Evolutionary conservation across 2,329 filamentous ascomycete genomes (phyloP).

Genomic region (Arthrobotrys iridis): DNA sequence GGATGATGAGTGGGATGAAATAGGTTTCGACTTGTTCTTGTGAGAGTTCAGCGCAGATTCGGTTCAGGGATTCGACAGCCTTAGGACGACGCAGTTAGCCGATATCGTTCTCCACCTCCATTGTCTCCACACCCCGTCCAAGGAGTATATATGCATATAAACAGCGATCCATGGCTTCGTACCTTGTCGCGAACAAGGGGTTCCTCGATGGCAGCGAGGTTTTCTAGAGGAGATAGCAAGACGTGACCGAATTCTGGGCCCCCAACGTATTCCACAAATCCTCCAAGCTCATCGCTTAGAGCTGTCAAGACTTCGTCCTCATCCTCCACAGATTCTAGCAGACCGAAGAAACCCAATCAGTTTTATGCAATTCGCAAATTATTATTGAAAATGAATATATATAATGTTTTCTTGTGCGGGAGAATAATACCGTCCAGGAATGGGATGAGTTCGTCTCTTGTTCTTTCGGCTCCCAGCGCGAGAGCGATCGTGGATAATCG

Average conservation of each 20-base stretch:
- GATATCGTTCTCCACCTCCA: neutral
- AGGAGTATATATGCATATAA: conserved; percentile 4
- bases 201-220: conserved; percentile 97
- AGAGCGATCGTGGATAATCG: conserved; percentile 97
- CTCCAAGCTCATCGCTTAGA: conserved; percentile 93
- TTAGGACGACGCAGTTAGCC: conserved; percentile 61
- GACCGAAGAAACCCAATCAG: neutral
- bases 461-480: conserved; percentile 92
- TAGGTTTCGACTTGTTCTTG: conserved; percentile 93
- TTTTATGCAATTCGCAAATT: conserved; percentile 12
- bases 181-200: conserved; percentile 98
- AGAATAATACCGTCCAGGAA: conserved; percentile 93
- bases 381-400: conserved; percentile 55
- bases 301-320: conserved; percentile 98
- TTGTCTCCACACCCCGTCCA: neutral
- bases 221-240: conserved; percentile 94
- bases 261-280: conserved; percentile 97
- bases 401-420: too few relatives aligned
- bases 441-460: conserved; percentile 96
- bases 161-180: conserved; percentile 52
- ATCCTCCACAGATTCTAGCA: conserved; percentile 93
- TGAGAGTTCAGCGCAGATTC: conserved; percentile 93
- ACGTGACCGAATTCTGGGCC: conserved; percentile 94
- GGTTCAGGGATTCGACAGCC: conserved; percentile 99
- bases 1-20: conserved; percentile 94